Evolutionary conservation across 2,329 filamentous ascomycete genomes (phyloP).

Genomic region (Alternaria ethzedia): DNA sequence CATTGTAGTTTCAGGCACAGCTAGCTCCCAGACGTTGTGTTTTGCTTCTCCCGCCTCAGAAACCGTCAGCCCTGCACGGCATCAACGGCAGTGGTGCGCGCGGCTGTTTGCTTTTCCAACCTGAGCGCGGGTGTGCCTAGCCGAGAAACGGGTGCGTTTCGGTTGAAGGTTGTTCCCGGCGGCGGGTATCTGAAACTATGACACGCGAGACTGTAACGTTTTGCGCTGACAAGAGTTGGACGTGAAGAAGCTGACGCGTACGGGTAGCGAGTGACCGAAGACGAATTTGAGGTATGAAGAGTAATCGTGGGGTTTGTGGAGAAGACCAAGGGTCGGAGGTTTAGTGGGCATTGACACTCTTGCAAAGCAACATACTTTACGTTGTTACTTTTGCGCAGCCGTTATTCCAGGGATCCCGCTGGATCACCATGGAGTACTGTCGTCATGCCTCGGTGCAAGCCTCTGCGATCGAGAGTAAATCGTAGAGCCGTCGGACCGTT

Average conservation of each 20-base stretch:
- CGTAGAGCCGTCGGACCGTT: background rate
- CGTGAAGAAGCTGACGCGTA: slow-evolving; percentile 8
- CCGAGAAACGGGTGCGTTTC: background rate
- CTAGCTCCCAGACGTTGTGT: background rate
- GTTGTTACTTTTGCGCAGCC: background rate
- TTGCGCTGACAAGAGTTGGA: slow-evolving; percentile 1
- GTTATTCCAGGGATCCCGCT: background rate
- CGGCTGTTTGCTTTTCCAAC: background rate
- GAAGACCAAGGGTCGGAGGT: background rate
- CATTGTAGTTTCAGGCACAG: background rate
- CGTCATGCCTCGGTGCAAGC: background rate
- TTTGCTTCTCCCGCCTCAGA: background rate
- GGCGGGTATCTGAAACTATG: slow-evolving; percentile 8
- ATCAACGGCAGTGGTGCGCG: background rate
- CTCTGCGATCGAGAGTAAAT: background rate
- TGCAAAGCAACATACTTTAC: background rate
- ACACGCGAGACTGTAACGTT: slow-evolving; percentile 4
- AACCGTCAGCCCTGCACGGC: background rate
- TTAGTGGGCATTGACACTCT: background rate
- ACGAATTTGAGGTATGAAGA: background rate
- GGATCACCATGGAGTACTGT: background rate
- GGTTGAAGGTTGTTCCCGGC: background rate
- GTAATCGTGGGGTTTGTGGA: background rate
- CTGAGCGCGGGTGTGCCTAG: background rate
- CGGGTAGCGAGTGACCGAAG: background rate